These are phyloP conservation scores for Neospora caninum DNA, from an alignment of 169 alveolate species.

Conservation along the genomic window DNA sequence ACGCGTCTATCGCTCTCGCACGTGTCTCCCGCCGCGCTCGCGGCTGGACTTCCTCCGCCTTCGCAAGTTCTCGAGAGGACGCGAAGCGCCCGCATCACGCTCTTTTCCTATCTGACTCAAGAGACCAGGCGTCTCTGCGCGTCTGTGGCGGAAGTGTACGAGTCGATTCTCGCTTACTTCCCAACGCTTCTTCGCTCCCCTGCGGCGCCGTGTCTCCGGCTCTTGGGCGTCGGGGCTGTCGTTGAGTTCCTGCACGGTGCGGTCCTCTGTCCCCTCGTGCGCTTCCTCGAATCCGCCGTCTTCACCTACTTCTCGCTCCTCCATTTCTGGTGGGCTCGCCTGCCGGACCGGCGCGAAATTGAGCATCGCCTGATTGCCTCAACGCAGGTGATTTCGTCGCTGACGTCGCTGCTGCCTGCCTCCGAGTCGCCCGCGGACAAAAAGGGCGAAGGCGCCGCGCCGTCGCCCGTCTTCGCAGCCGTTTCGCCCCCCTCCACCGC, in stretches of 20 bases:
- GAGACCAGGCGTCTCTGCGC: too few species aligned
- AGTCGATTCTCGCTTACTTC: too few species aligned
- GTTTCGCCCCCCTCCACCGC: neutral
- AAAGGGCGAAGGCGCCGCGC: neutral
- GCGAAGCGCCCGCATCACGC: too few species aligned
- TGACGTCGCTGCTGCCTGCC: slow-evolving; percentile 53
- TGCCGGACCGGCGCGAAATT: slow-evolving; percentile 78
- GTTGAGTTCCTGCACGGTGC: neutral
- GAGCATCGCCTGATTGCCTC: slow-evolving; percentile 77
- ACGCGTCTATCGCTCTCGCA: too few species aligned
- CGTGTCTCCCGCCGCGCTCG: too few species aligned
- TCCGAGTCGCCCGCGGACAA: neutral
- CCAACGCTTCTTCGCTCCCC: too few species aligned
- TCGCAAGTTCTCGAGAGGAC: too few species aligned
- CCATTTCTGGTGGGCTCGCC: slow-evolving; percentile 73
- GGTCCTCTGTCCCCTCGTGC: neutral
- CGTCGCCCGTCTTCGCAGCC: neutral
- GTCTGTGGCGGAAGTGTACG: too few species aligned
- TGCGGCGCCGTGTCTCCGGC: too few species aligned
- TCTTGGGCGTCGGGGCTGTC: too few species aligned
- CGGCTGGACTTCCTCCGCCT: too few species aligned
- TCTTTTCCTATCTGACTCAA: too few species aligned
- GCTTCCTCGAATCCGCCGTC: neutral
- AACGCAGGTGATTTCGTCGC: slow-evolving; percentile 70
- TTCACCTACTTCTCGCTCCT: slow-evolving; percentile 25